Conservation (phyloP, 2,329 filamentous ascomycete genomes). For the Ceratocystis cacaofunesta region DNA sequence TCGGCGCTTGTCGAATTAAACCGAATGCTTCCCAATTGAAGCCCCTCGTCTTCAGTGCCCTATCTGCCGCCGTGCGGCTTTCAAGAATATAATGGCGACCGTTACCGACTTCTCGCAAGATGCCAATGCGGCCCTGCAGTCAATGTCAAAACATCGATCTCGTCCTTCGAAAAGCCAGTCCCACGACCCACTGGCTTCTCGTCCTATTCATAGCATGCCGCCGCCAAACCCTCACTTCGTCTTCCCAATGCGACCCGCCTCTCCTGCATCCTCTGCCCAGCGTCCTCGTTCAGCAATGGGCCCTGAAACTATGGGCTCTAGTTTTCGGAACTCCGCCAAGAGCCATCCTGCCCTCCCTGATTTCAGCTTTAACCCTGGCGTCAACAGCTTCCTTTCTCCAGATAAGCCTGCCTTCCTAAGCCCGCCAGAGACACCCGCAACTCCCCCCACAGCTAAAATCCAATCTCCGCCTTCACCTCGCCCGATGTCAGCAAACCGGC, state of each 20-base stretch:
- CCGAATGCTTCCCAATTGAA: constrained; percentile 11
- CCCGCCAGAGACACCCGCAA: constrained; percentile 39
- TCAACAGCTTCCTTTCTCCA: constrained; percentile 21
- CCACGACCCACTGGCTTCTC: constrained; percentile 12
- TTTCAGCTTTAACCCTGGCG: constrained; percentile 43
- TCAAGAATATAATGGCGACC: constrained; percentile 14
- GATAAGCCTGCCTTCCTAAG: constrained; percentile 31
- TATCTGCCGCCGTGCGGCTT: constrained; percentile 15
- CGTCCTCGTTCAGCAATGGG: constrained; percentile 41
- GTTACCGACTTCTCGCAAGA: background rate
- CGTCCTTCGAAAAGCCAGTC: constrained; percentile 16
- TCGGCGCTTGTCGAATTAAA: background rate
- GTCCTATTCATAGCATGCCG: constrained; percentile 22
- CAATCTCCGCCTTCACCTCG: constrained; percentile 38
- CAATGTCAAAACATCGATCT: constrained; percentile 5
- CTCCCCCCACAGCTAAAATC: constrained; percentile 25
- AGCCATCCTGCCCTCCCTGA: constrained; percentile 33
- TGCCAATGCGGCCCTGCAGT: background rate
- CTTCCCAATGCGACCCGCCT: constrained; percentile 39
- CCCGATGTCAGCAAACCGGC: constrained; percentile 28
- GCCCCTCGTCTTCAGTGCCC: background rate
- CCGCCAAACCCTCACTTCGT: constrained; percentile 50
- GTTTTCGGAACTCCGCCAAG: constrained; percentile 9
- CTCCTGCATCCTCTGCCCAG: constrained; percentile 33
- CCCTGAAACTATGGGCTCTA: constrained; percentile 23